These are phyloP conservation scores for Corniculantispora saksenae DNA, from an alignment of 2,329 filamentous ascomycete species.

Conservation along the genomic window DNA sequence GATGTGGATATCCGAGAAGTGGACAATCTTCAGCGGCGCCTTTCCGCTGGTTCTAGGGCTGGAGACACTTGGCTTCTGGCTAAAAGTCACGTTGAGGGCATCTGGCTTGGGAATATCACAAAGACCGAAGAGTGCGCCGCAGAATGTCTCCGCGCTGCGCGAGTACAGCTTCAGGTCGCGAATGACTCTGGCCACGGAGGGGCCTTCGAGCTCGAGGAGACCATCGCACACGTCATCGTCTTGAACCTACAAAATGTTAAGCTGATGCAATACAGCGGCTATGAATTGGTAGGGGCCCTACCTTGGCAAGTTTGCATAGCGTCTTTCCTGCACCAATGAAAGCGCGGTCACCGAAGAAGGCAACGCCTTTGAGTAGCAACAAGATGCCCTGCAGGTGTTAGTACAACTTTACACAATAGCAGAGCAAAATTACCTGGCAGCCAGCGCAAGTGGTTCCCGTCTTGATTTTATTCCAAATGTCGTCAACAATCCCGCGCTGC, in stretches of 20 bases:
- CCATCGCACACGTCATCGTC: slow-evolving; percentile 59
- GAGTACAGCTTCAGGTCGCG: slow-evolving; percentile 49
- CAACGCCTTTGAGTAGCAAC: slow-evolving; percentile 44
- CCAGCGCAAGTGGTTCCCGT: slow-evolving; percentile 27
- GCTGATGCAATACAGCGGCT: too few species aligned
- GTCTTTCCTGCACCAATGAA: slow-evolving; percentile 37
- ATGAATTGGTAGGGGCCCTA: slow-evolving; percentile 18
- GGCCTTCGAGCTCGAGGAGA: slow-evolving; percentile 51
- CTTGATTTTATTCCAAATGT: slow-evolving; percentile 30
- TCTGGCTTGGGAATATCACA: slow-evolving; percentile 51
- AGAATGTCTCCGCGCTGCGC: slow-evolving; percentile 52
- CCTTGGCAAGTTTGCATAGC: slow-evolving; percentile 37
- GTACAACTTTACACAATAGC: not conserved
- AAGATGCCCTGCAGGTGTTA: slow-evolving; percentile 24
- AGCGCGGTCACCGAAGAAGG: slow-evolving; percentile 42
- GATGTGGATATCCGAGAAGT: slow-evolving; percentile 62
- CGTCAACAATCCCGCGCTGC: slow-evolving; percentile 20
- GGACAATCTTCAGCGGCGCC: slow-evolving; percentile 54
- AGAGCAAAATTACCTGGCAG: slow-evolving; percentile 27
- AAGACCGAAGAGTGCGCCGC: slow-evolving; percentile 53
- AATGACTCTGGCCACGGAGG: slow-evolving; percentile 52
- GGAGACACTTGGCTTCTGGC: slow-evolving; percentile 36
- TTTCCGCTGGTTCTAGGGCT: slow-evolving; percentile 45
- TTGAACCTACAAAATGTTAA: slow-evolving; percentile 38
- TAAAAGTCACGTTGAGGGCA: slow-evolving; percentile 44